Evolutionary conservation across 345 rosid genomes (phyloP).

Genomic region (Brassica nigra): DNA sequence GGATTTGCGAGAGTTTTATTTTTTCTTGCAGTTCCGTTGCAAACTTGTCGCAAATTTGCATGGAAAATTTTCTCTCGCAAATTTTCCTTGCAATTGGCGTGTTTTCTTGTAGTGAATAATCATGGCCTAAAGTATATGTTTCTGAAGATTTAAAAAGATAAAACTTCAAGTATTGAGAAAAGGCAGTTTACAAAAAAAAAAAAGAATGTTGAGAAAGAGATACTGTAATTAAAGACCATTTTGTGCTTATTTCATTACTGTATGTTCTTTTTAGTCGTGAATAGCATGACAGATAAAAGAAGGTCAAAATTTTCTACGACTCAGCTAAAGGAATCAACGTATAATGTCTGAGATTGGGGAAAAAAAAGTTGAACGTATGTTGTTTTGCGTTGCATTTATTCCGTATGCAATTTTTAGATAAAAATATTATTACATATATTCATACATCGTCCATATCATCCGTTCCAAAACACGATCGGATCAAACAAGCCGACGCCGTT

Average conservation of each 20-base stretch:
- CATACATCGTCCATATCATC: conserved; percentile 4
- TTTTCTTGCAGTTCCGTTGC: too few relatives aligned
- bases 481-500: conserved; percentile 36
- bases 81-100: too few relatives aligned
- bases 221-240: neutral
- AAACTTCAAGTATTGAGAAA: too few relatives aligned
- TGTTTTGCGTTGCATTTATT: neutral
- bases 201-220: neutral
- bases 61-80: too few relatives aligned
- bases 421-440: neutral
- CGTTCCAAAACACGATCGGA: conserved; percentile 34
- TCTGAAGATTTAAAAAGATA: too few relatives aligned
- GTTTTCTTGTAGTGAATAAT: too few relatives aligned
- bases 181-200: neutral
- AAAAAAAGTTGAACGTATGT: neutral
- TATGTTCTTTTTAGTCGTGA: neutral
- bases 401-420: neutral
- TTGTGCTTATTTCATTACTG: neutral
- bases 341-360: neutral
- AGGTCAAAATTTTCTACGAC: neutral
- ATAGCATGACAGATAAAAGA: neutral
- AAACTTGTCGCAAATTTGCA: too few relatives aligned
- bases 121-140: too few relatives aligned
- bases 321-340: neutral
- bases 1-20: too few relatives aligned